Percentiles rank a stretch among this genome's conserved stretches.
phyloP scores from a whole-genome alignment of 208 protist genomes.

The Zelonia costaricensis region DNA sequence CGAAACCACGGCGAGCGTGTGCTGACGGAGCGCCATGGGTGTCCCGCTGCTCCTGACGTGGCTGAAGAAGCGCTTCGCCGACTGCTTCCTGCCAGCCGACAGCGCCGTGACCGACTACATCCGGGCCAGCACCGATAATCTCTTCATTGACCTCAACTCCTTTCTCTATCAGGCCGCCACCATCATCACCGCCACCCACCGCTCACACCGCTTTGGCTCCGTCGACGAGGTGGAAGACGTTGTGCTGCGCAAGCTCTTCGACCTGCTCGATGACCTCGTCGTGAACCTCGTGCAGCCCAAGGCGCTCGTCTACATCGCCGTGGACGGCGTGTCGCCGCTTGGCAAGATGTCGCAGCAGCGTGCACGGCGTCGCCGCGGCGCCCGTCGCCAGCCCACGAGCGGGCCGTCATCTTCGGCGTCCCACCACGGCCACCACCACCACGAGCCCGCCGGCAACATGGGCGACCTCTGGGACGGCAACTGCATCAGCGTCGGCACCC shows the following conservation, averaged over 20 bases:
- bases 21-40: conserved; percentile 59
- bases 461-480: conserved; percentile 78
- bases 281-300: conserved; percentile 91
- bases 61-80: conserved; percentile 69
- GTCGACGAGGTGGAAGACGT: conserved; percentile 68
- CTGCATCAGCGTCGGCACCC: conserved; percentile 84
- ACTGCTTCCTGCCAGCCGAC: conserved; percentile 79
- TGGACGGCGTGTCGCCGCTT: conserved; percentile 97
- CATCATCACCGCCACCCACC: conserved; percentile 45
- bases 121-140: conserved; percentile 45
- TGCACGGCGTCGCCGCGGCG: conserved; percentile 85
- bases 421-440: conserved; percentile 2
- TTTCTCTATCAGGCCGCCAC: conserved; percentile 82
- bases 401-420: background rate
- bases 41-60: conserved; percentile 88
- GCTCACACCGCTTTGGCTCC: conserved; percentile 32
- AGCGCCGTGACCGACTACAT: conserved; percentile 22
- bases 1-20: no score
- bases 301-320: conserved; percentile 96
- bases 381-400: conserved; percentile 15
- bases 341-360: conserved; percentile 99
- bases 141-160: conserved; percentile 88
- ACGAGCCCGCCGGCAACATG: conserved; percentile 26
- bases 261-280: conserved; percentile 82
- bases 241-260: conserved; percentile 68